Conservation (phyloP, 371 early-diverging fungal species). For the Actinomortierella ambigua region DNA sequence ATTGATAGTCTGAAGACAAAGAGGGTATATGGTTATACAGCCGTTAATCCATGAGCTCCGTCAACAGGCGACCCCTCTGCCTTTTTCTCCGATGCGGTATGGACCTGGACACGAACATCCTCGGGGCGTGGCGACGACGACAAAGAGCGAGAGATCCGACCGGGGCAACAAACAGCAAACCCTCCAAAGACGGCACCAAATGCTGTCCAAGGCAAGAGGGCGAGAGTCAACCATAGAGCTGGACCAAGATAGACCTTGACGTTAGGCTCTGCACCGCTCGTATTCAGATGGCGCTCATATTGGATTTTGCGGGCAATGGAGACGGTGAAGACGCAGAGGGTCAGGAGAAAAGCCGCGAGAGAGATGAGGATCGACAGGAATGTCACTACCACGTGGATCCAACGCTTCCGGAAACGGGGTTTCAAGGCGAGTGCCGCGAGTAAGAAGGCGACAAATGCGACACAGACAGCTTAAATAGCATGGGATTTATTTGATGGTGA, state of each 20-base stretch:
- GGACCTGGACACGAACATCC: background rate
- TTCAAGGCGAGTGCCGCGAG: conserved; percentile 17
- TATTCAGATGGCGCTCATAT: conserved; percentile 18
- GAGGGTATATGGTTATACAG: too few relatives aligned
- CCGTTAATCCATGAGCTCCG: too few relatives aligned
- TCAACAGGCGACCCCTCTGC: too few relatives aligned
- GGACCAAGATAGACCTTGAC: conserved; percentile 17
- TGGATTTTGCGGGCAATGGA: conserved; percentile 26
- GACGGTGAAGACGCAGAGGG: conserved; percentile 28
- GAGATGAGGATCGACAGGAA: conserved; percentile 25
- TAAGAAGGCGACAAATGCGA: conserved; percentile 24
- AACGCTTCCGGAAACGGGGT: conserved; percentile 31
- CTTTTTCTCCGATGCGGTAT: too few relatives aligned
- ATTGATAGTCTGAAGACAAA: too few relatives aligned
- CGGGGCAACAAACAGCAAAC: conserved; percentile 34
- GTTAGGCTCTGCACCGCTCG: background rate
- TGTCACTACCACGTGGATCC: conserved; percentile 18
- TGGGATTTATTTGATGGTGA: too few relatives aligned
- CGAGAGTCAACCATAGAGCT: conserved; percentile 31
- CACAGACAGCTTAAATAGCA: conserved; percentile 19
- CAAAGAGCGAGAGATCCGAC: conserved; percentile 8
- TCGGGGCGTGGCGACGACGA: background rate
- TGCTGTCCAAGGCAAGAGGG: conserved; percentile 24
- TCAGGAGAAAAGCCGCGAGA: conserved; percentile 17
- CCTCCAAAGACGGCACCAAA: conserved; percentile 29